These are phyloP conservation scores for Glycine tomentella DNA, from an alignment of 306 rosid species.

Conservation along the genomic window DNA sequence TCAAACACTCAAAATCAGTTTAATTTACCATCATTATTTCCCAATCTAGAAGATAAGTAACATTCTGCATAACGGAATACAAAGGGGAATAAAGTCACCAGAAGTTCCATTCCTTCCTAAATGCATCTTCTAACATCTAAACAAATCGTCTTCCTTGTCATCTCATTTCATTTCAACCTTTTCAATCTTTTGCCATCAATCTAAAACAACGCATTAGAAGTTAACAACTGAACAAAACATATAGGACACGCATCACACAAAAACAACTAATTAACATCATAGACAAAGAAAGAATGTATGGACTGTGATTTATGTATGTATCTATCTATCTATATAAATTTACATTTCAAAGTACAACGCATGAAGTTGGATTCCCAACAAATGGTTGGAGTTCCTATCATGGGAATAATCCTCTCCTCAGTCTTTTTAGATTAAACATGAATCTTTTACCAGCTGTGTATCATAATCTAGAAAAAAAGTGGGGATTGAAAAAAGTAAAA, in stretches of 20 bases:
- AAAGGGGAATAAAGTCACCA: not conserved
- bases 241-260: not conserved
- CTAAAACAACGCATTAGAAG: not conserved
- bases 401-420: slow-evolving; percentile 4
- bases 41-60: not conserved
- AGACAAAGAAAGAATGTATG: slow-evolving; percentile 30
- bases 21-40: not conserved
- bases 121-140: not conserved
- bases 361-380: slow-evolving; percentile 50
- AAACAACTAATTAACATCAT: not conserved
- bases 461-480: not conserved
- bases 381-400: slow-evolving; percentile 38
- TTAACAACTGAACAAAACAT: no score
- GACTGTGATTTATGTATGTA: slow-evolving; percentile 44
- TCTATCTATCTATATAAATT: not conserved
- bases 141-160: no score
- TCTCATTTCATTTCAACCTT: no score
- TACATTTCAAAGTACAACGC: slow-evolving; percentile 41
- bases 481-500: not conserved
- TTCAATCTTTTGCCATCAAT: not conserved
- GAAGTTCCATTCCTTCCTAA: not conserved
- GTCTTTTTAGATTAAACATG: not conserved
- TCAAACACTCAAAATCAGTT: no score
- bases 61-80: not conserved
- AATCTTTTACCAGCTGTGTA: slow-evolving; percentile 1